phyloP scores from a whole-genome alignment of 2,329 filamentous ascomycete genomes.

The Sclerotinia glacialis region DNA sequence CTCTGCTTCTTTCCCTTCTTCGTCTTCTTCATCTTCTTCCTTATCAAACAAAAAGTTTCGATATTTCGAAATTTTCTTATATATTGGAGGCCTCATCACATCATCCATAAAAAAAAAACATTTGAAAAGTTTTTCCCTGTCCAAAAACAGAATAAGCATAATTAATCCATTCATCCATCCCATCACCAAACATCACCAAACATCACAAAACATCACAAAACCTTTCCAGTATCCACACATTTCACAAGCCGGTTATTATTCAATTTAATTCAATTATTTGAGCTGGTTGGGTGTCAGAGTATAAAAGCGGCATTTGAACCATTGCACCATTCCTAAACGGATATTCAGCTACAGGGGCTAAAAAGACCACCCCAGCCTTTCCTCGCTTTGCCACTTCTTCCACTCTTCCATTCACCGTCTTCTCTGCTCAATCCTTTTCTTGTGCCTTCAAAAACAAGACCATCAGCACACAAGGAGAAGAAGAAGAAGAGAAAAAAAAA shows the following conservation, averaged over 20 bases:
- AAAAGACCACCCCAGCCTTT: slow-evolving; percentile 16
- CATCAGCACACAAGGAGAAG: neutral
- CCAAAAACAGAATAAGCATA: slow-evolving; percentile 13
- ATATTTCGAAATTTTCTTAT: neutral
- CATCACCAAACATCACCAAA: no score
- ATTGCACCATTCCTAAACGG: slow-evolving; percentile 6
- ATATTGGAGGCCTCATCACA: neutral
- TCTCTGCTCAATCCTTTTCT: slow-evolving; percentile 8
- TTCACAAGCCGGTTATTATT: neutral
- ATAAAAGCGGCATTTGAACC: slow-evolving; percentile 14
- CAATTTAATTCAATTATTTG: neutral
- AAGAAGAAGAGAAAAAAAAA: neutral
- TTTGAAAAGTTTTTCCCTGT: neutral
- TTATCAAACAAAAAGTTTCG: neutral
- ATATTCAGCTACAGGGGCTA: slow-evolving; percentile 6
- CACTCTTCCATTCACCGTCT: slow-evolving; percentile 18
- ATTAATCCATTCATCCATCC: no score
- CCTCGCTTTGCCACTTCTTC: slow-evolving; percentile 11
- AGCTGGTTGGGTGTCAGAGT: slow-evolving; percentile 1
- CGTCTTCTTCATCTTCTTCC: neutral
- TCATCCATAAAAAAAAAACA: neutral
- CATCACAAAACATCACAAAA: neutral
- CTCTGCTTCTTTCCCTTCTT: no score
- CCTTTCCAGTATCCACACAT: neutral
- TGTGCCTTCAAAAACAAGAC: neutral